phyloP scores from a whole-genome alignment of 768 basidiomycete species.

The Hypsizygus marmoreus region DNA sequence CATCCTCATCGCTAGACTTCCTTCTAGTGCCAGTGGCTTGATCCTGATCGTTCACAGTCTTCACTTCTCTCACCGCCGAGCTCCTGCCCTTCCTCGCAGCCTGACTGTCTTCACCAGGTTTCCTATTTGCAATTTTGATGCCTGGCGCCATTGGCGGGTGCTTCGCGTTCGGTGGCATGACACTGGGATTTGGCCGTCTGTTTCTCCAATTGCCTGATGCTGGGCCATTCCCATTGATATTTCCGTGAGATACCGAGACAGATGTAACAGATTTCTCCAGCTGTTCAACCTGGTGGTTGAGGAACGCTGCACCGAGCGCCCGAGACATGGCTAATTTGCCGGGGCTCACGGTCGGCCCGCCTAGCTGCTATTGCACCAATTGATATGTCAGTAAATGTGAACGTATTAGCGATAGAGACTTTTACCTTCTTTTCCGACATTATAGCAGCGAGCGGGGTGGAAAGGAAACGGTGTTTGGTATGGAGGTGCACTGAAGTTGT shows the following conservation, averaged over 20 bases:
- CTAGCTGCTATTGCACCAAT: slow-evolving; percentile 10
- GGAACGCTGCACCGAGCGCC: slow-evolving; percentile 84
- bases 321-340: slow-evolving; percentile 83
- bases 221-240: too few relatives aligned
- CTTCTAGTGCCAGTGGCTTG: slow-evolving; percentile 22
- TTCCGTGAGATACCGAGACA: too few relatives aligned
- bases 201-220: slow-evolving; percentile 66
- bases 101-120: slow-evolving; percentile 23
- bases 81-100: slow-evolving; percentile 19
- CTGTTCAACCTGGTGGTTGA: slow-evolving; percentile 86
- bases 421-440: slow-evolving; percentile 18
- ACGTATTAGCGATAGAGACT: neutral
- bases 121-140: slow-evolving; percentile 34
- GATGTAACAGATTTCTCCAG: slow-evolving; percentile 78
- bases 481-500: slow-evolving; percentile 1
- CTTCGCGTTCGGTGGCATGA: slow-evolving; percentile 27
- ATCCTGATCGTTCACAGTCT: slow-evolving; percentile 11
- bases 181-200: slow-evolving; percentile 28
- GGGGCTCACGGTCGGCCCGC: slow-evolving; percentile 31
- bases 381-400: neutral
- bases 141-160: slow-evolving; percentile 33
- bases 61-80: too few relatives aligned
- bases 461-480: slow-evolving; percentile 4
- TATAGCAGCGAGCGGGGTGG: neutral
- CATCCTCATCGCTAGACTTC: slow-evolving; percentile 33